Evolutionary conservation across 2,329 filamentous ascomycete genomes (phyloP), one percentile per base, ranked within the genome.

Genomic region (Pestalotiopsis sp.): DNA sequence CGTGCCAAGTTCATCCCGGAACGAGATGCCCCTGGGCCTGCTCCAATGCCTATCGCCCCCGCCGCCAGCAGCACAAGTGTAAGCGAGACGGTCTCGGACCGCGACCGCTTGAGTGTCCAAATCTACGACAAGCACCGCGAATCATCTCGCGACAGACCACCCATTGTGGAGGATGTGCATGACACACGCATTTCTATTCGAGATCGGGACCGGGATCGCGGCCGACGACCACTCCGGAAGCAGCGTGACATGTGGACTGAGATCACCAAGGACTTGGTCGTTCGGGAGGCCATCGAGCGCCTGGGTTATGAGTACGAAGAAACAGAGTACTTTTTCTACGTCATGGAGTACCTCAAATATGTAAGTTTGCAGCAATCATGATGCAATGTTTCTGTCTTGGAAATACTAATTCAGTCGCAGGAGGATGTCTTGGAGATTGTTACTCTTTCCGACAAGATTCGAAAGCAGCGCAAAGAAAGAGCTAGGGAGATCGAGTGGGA

Each of bases 221-320:
- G 36, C 4, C 64, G 61, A 49, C 64, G 64, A 17, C 75, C 80
- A 17, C 78, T 79, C 14, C 79, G 83, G 25, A 85, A 85, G 65
- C 82, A 86, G 39, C 86, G 88, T 67, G 89, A 92, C 69, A 93
- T 97, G 84, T 98, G 95, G 95, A 99, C 96, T 0, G 96, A 98
- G 81, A 94, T 99, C 74, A 97, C 95, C 60, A 97, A 97, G 81
- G 95, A 97, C 73, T 82, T 98, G 45, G 93, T 98, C 17, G 86
- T 91, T 69, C 90, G 92, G 65, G 94, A 98, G 78, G 96, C 96
- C 20, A 93, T 98, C 72, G 91, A 97, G 73, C 86, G 92, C 75
- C 83, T 91, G 76, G 93, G 93, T 2, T 98, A 97, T 80, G 90
- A 93, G 69, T 98, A 91, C 76, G 94, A 98, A 78, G 95, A 98